Conservation (phyloP, 495 filamentous ascomycete species). For the Xeromyces bisporus region DNA sequence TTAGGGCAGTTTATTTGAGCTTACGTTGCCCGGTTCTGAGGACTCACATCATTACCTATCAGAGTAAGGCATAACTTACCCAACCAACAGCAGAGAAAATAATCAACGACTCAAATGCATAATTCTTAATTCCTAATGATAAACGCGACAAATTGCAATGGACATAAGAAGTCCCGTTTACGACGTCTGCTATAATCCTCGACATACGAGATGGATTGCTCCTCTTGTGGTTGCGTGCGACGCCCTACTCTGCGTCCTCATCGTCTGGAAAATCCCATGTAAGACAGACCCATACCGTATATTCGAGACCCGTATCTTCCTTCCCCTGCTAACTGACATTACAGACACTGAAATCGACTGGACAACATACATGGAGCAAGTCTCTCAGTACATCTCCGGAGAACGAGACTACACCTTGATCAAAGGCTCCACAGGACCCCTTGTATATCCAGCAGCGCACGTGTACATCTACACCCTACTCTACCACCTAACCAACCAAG, state of each 20-base stretch:
- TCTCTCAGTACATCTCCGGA: conserved; percentile 58
- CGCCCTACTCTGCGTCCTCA: conserved; percentile 48
- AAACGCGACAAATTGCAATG: conserved; percentile 5
- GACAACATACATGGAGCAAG: conserved; percentile 90
- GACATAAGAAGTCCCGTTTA: conserved; percentile 4
- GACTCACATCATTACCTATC: no score
- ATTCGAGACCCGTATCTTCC: not conserved
- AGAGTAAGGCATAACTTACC: no score
- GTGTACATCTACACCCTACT: conserved; percentile 78
- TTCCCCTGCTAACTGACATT: not conserved
- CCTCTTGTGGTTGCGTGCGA: conserved; percentile 59
- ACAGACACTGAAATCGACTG: conserved; percentile 97
- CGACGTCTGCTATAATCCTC: conserved; percentile 24
- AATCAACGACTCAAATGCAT: conserved; percentile 2
- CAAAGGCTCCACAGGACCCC: conserved; percentile 74
- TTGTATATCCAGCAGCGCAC: conserved; percentile 88
- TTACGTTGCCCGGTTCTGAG: no score
- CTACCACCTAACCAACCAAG: conserved; percentile 59
- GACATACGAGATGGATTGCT: conserved; percentile 44
- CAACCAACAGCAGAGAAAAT: no score
- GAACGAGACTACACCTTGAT: conserved; percentile 80
- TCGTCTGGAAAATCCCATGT: conserved; percentile 85
- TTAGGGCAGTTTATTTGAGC: no score
- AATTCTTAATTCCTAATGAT: not conserved
- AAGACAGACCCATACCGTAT: conserved; percentile 13